Base-by-base conservation (phyloP, 2,329 filamentous ascomycete species). In the Cordyceps farinosa region DNA sequence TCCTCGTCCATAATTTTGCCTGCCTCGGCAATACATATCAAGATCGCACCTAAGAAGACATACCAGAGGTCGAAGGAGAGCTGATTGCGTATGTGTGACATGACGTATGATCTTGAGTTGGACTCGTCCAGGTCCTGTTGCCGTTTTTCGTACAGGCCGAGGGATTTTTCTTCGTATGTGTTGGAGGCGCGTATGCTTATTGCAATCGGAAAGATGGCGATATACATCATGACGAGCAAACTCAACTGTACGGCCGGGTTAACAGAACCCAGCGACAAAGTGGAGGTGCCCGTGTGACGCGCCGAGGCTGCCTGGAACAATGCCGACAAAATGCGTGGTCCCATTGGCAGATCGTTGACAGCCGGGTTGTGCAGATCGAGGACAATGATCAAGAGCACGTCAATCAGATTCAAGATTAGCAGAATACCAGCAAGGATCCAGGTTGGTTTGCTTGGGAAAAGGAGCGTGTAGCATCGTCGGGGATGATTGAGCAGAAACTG, bases 161-260 rank as follows among this genome's bases (percentile, higher is more conserved):
- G 72, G 54, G 82, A 84, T 52, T 81, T 79, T 69, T 87, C 85
- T 72, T 88, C 84, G 70, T 87, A 87, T 5, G 84, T 82, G 65
- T 85, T 87, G 38, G 80, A 82, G 60, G 83, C 81, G 50, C 85
- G 81, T 73, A 88, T 85, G 22, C 79, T 84, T 59, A 88, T 85
- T 15, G 84, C 84, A 38, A 87, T 82, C 0, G 86, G 85, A 64
- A 85, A 86, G 4, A 84, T 80, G 5, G 82, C 81, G 53, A 88
- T 86, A 71, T 87, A 88, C 85, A 88, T 88, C 85, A 88, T 87
- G 51, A 85, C 78, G 0, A 87, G 75, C 63, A 86, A 82, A 40
- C 84, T 79, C 42, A 87, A 79, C 64, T 86, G 85, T 0, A 86
- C 78, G 2, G 78, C 80, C 5, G 85, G 82, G 44, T 80, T 83